A percentile compares a stretch with the other conserved stretches of the same genome.
These are phyloP conservation scores for Fusarium xylarioides DNA, from an alignment of 2,329 filamentous ascomycete species.

Conservation along the genomic window DNA sequence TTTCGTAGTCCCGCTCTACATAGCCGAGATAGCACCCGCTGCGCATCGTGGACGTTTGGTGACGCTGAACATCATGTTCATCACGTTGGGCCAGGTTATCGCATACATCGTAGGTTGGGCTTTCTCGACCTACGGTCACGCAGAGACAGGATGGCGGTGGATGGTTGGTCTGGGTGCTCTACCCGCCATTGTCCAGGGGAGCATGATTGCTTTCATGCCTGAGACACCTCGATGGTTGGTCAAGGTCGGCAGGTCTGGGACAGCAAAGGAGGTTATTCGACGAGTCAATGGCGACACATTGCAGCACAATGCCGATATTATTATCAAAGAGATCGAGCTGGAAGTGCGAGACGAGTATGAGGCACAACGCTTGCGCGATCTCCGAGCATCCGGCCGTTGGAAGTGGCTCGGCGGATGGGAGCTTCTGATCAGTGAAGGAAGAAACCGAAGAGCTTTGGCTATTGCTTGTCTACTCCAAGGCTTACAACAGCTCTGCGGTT, in stretches of 20 bases:
- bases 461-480: constrained; percentile 90
- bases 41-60: constrained; percentile 80
- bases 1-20: constrained; percentile 87
- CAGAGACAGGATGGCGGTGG: constrained; percentile 79
- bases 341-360: constrained; percentile 78
- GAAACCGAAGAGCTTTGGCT: constrained; percentile 77
- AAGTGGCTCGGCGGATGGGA: constrained; percentile 58
- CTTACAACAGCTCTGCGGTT: constrained; percentile 87
- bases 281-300: constrained; percentile 67
- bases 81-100: constrained; percentile 88
- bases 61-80: constrained; percentile 82
- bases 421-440: constrained; percentile 65
- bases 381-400: constrained; percentile 41
- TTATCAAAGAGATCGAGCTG: constrained; percentile 75
- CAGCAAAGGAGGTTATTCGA: constrained; percentile 72
- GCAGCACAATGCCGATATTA: constrained; percentile 60
- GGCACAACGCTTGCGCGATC: constrained; percentile 50
- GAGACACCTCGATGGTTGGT: constrained; percentile 92
- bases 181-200: constrained; percentile 77
- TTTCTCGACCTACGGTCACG: constrained; percentile 65
- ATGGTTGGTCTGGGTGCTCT: constrained; percentile 87
- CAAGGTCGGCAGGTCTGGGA: constrained; percentile 67
- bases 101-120: constrained; percentile 87
- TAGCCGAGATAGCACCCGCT: constrained; percentile 84
- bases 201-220: constrained; percentile 76